Conservation (phyloP, 192 early-diverging fungal genomes). For the Physocladia obscura region DNA sequence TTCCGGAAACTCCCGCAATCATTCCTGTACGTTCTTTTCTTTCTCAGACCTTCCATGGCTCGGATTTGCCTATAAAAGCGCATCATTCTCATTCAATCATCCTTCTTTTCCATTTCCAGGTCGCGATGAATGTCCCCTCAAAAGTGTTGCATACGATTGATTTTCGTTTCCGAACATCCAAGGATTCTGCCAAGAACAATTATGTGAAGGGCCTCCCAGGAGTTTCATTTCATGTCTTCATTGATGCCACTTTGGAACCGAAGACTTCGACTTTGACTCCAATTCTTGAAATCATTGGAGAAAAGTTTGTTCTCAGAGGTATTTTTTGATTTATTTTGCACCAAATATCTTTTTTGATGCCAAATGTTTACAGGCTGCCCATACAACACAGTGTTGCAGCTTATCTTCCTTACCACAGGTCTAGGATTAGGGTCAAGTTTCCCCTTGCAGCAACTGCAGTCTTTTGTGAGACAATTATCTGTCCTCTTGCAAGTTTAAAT, state of each 20-base stretch:
- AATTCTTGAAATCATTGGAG: not conserved
- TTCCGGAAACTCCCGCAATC: no score
- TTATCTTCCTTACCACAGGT: not conserved
- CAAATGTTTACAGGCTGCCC: not conserved
- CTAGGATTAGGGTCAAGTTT: no score
- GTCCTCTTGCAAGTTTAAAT: no score
- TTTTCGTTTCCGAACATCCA: conserved; percentile 2
- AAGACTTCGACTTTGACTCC: not conserved
- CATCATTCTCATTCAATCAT: no score
- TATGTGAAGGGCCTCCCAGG: not conserved
- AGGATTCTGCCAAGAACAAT: not conserved
- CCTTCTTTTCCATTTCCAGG: no score
- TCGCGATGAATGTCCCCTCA: no score
- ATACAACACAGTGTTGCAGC: not conserved
- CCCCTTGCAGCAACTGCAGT: not conserved
- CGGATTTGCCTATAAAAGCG: no score
- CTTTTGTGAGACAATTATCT: no score
- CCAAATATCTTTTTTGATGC: not conserved
- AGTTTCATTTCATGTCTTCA: not conserved
- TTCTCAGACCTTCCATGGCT: no score
- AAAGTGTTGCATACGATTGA: not conserved
- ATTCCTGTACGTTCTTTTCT: no score
- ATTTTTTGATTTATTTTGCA: not conserved
- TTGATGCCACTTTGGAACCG: not conserved
- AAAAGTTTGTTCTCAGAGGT: not conserved